Conservation (phyloP, 495 filamentous ascomycete genomes). For the Penicillium antarcticum region DNA sequence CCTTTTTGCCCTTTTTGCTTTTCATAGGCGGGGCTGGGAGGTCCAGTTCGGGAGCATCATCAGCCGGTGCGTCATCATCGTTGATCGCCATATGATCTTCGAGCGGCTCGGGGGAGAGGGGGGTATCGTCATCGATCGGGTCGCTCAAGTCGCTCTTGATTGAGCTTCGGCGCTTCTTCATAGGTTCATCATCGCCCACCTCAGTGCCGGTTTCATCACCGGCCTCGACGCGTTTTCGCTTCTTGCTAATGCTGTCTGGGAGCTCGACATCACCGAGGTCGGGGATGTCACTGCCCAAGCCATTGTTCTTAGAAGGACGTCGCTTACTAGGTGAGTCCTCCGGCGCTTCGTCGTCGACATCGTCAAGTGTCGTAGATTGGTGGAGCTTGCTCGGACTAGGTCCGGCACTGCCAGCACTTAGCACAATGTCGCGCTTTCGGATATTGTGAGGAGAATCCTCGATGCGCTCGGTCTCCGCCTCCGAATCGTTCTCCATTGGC, state of each 20-base stretch:
- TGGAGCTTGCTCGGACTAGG: slow-evolving; percentile 67
- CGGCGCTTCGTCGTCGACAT: slow-evolving; percentile 41
- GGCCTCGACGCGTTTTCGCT: slow-evolving; percentile 45
- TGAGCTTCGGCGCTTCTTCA: slow-evolving; percentile 44
- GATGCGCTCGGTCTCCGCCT: slow-evolving; percentile 94
- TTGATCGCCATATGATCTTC: slow-evolving; percentile 33
- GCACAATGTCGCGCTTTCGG: slow-evolving; percentile 58
- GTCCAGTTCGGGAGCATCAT: slow-evolving; percentile 38
- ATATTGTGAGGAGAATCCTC: slow-evolving; percentile 84
- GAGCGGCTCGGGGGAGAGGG: slow-evolving; percentile 29
- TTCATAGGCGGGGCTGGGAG: slow-evolving; percentile 27
- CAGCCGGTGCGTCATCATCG: slow-evolving; percentile 35
- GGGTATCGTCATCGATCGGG: slow-evolving; percentile 28
- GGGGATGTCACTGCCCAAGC: slow-evolving; percentile 24
- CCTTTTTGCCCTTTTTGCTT: slow-evolving; percentile 41
- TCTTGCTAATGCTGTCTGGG: slow-evolving; percentile 36
- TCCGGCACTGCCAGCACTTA: slow-evolving; percentile 49
- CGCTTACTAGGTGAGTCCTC: slow-evolving; percentile 45
- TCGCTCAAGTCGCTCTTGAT: slow-evolving; percentile 45
- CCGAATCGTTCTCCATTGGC: slow-evolving; percentile 74
- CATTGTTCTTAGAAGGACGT: slow-evolving; percentile 30
- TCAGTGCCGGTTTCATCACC: slow-evolving; percentile 42
- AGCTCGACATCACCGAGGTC: slow-evolving; percentile 32
- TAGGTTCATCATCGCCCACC: slow-evolving; percentile 39
- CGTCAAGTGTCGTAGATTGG: slow-evolving; percentile 46